phyloP scores from a whole-genome alignment of 2,329 filamentous ascomycete species.

The Ustulina deusta region DNA sequence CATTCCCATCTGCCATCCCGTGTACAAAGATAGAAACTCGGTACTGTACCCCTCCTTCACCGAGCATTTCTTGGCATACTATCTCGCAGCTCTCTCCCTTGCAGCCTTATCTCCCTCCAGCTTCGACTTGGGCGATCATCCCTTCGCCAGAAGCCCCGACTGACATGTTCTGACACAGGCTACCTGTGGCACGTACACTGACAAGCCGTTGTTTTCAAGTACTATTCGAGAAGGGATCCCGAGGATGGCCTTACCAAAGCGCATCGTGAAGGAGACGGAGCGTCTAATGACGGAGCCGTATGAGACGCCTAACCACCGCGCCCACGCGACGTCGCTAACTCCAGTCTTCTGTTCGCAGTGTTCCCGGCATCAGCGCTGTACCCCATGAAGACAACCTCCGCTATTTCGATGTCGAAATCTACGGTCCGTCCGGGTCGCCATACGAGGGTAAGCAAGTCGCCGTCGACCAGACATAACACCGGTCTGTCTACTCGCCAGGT shows the following conservation, averaged over 20 bases:
- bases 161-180: neutral
- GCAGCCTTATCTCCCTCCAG: slow-evolving; percentile 24
- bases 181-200: slow-evolving; percentile 1
- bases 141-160: neutral
- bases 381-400: slow-evolving; percentile 97
- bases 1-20: too few relatives aligned
- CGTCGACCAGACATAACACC: neutral
- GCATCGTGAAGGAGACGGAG: slow-evolving; percentile 99
- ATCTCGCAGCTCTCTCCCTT: slow-evolving; percentile 13
- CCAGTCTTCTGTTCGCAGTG: slow-evolving; percentile 64
- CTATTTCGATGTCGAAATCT: slow-evolving; percentile 98
- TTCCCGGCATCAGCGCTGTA: slow-evolving; percentile 93
- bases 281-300: slow-evolving; percentile 96
- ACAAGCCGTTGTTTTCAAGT: neutral
- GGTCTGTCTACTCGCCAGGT: too few relatives aligned
- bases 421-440: slow-evolving; percentile 90
- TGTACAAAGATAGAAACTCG: neutral
- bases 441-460: slow-evolving; percentile 80
- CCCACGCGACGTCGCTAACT: neutral
- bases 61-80: slow-evolving; percentile 27
- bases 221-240: neutral
- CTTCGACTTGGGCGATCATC: neutral
- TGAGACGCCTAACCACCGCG: slow-evolving; percentile 51
- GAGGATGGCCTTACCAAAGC: slow-evolving; percentile 86
- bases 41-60: slow-evolving; percentile 28